phyloP scores from a whole-genome alignment of 164 flowering plant species.

The Houttuynia cordata region DNA sequence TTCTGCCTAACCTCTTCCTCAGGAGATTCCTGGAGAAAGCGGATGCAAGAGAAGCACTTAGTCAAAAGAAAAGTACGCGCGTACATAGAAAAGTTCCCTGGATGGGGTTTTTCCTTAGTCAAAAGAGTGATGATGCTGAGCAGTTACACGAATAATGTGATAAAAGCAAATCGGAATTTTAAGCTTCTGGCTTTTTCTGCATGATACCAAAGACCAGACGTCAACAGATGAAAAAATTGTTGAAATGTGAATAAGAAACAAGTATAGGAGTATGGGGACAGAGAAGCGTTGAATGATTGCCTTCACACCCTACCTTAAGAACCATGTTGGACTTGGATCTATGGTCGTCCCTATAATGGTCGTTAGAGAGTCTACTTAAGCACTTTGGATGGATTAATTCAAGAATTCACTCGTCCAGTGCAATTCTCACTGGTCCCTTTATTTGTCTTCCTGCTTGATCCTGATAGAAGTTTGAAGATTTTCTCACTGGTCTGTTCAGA shows the following conservation, averaged over 20 bases:
- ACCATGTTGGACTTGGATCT: background rate
- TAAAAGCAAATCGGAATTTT: background rate
- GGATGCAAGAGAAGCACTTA: too few species aligned
- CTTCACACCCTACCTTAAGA: background rate
- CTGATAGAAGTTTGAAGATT: background rate
- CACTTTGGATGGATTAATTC: too few species aligned
- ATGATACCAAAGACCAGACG: background rate
- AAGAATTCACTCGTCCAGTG: too few species aligned
- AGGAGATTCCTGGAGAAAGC: too few species aligned
- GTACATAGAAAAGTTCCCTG: too few species aligned
- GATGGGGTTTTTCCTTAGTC: too few species aligned
- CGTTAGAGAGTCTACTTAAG: background rate
- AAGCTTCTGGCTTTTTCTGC: background rate
- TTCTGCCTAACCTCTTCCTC: too few species aligned
- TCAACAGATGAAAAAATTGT: constrained; percentile 1
- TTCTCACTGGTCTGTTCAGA: background rate
- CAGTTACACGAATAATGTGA: too few species aligned
- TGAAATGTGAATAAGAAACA: background rate
- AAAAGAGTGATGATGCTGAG: too few species aligned
- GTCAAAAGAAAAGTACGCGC: too few species aligned
- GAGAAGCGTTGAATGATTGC: background rate
- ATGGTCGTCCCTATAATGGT: background rate
- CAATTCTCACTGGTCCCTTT: background rate
- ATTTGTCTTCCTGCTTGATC: background rate
- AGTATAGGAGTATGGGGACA: background rate